These are phyloP conservation scores for Berkeleyomyces rouxiae DNA, from an alignment of 2,329 filamentous ascomycete species.

Conservation along the genomic window DNA sequence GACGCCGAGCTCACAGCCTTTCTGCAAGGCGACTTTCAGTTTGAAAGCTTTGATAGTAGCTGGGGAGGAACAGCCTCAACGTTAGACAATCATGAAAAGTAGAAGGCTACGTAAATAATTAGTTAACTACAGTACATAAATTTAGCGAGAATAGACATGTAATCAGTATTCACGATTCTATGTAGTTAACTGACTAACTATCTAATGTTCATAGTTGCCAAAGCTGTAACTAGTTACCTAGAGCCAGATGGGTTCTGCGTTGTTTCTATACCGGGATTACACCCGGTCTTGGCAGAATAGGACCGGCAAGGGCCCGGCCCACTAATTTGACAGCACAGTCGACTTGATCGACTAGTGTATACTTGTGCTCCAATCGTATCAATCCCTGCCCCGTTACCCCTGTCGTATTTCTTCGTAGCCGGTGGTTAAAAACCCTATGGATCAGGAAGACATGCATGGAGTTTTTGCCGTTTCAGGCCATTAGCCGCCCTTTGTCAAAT, in stretches of 20 bases:
- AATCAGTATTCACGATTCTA: no score
- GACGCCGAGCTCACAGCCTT: slow-evolving; percentile 10
- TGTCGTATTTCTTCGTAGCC: neutral
- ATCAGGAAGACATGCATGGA: neutral
- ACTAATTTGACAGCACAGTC: neutral
- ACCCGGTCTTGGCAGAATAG: neutral
- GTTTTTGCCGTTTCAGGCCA: neutral
- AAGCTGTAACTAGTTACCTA: neutral
- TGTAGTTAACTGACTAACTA: no score
- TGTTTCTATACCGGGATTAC: neutral
- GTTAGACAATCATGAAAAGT: neutral
- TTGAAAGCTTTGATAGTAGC: slow-evolving; percentile 4
- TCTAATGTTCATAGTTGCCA: no score
- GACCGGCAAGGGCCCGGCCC: neutral
- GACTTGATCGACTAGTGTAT: no score
- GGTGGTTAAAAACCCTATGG: neutral
- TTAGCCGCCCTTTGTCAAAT: neutral
- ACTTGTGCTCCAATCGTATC: neutral
- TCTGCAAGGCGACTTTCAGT: slow-evolving; percentile 9
- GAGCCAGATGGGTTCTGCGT: neutral
- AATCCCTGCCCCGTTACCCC: neutral
- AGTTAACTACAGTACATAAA: no score
- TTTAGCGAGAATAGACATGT: no score
- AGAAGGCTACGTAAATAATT: no score
- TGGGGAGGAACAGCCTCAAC: neutral